phyloP scores from a whole-genome alignment of 225 moss, liverwort and hornwort genomes.

The Physcomitrellopsis africana region DNA sequence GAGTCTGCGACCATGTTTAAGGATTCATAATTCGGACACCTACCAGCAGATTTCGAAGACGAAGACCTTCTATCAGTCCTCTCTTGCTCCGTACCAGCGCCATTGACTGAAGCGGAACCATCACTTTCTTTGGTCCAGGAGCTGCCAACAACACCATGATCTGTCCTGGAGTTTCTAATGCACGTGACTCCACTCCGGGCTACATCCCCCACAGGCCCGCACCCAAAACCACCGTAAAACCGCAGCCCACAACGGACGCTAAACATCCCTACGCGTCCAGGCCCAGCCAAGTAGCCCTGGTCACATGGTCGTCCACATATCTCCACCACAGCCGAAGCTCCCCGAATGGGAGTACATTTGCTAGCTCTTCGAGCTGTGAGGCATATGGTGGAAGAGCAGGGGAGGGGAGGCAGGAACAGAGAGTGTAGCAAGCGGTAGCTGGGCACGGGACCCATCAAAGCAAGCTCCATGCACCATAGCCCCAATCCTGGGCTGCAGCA shows the following conservation, averaged over 20 bases:
- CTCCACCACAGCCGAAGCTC: constrained; percentile 24
- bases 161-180: constrained; percentile 45
- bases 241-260: constrained; percentile 1
- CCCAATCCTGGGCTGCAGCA: constrained; percentile 27
- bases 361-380: constrained; percentile 37
- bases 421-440: constrained; percentile 53
- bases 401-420: constrained; percentile 47
- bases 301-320: constrained; percentile 29
- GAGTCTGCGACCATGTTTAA: not conserved
- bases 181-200: constrained; percentile 31
- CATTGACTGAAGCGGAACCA: constrained; percentile 10
- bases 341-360: constrained; percentile 28
- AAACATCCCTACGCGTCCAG: constrained; percentile 5
- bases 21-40: constrained; percentile 11
- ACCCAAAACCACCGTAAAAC: constrained; percentile 1
- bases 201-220: constrained; percentile 20
- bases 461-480: constrained; percentile 60
- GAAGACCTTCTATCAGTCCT: constrained; percentile 32
- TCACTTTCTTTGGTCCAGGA: constrained; percentile 38
- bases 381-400: constrained; percentile 28
- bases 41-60: constrained; percentile 32
- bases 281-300: constrained; percentile 14
- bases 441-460: constrained; percentile 52
- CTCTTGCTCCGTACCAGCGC: constrained; percentile 22
- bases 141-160: constrained; percentile 54